Evolutionary conservation across 148 eudicot genomes (phyloP).

Genomic region (Camellia sinensis): DNA sequence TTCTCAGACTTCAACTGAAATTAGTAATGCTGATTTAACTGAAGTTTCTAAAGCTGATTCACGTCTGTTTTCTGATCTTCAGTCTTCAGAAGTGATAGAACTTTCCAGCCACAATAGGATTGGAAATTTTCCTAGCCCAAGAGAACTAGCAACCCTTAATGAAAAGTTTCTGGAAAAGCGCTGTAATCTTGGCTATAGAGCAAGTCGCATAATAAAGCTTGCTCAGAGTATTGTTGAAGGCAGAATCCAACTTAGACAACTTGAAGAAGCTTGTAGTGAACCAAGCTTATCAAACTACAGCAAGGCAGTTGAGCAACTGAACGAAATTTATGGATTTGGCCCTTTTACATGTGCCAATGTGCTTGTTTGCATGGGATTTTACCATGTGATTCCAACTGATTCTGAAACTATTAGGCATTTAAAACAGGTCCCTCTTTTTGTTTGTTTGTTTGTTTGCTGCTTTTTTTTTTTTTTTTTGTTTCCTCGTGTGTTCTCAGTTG

Average conservation of each 20-base stretch:
- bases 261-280: constrained; percentile 48
- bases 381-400: constrained; percentile 72
- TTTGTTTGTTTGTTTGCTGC: not conserved
- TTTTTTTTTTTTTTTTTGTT: too few species aligned
- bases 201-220: constrained; percentile 62
- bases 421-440: constrained; percentile 44
- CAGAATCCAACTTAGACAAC: constrained; percentile 44
- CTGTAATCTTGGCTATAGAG: constrained; percentile 81
- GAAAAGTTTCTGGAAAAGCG: constrained; percentile 56
- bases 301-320: constrained; percentile 54
- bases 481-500: not conserved
- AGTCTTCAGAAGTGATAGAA: constrained; percentile 18
- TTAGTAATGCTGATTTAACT: not conserved
- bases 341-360: constrained; percentile 77
- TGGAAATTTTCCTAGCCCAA: constrained; percentile 77
- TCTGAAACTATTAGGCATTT: constrained; percentile 83
- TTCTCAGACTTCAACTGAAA: constrained; percentile 3
- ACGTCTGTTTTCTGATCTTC: constrained; percentile 4
- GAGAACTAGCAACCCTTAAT: constrained; percentile 58
- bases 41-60: constrained; percentile 8
- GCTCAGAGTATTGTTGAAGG: constrained; percentile 61
- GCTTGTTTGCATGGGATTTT: constrained; percentile 83
- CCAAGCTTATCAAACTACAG: constrained; percentile 43
- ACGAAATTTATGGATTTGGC: constrained; percentile 67
- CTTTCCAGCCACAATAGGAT: constrained; percentile 9